These are phyloP conservation scores for Sanghuangporus baumii DNA, from an alignment of 1,284 basidiomycete species.

Conservation along the genomic window DNA sequence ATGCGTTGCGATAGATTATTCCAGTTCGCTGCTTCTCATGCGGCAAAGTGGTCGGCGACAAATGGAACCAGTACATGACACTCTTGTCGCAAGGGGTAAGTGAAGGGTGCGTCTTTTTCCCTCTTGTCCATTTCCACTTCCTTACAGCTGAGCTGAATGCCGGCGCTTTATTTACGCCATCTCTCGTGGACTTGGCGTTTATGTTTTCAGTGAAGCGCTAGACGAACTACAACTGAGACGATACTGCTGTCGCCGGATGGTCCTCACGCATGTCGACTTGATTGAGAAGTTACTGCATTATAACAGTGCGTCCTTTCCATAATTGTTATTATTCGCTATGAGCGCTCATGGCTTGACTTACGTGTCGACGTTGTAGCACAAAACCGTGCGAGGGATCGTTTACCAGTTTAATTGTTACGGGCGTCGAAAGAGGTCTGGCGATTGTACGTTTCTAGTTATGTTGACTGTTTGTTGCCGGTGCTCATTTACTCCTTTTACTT, in stretches of 20 bases:
- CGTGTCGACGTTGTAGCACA: not conserved
- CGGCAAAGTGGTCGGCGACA: slow-evolving; percentile 90
- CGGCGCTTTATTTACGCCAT: not conserved
- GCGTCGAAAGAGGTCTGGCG: not conserved
- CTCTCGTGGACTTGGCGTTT: not conserved
- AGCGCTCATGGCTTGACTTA: not conserved
- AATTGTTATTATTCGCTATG: not conserved
- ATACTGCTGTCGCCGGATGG: slow-evolving; percentile 97
- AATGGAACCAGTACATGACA: slow-evolving; percentile 84
- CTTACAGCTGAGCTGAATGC: not conserved
- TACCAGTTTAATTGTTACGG: not conserved
- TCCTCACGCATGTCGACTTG: slow-evolving; percentile 94
- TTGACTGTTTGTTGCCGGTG: too few species aligned
- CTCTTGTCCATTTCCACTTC: not conserved
- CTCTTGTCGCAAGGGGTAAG: slow-evolving; percentile 71
- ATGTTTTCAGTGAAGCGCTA: slow-evolving; percentile 72
- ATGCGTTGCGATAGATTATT: slow-evolving; percentile 48
- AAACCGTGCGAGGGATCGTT: slow-evolving; percentile 3
- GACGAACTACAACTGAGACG: slow-evolving; percentile 88
- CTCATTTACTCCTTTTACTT: too few species aligned
- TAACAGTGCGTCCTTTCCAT: slow-evolving; percentile 69
- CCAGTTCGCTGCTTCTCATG: slow-evolving; percentile 89
- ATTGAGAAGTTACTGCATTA: slow-evolving; percentile 96
- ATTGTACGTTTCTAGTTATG: not conserved
- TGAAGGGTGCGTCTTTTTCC: slow-evolving; percentile 68